Evolutionary conservation across 1,139 yeast species (phyloP).

Genomic region (Starmera stellimalicola): DNA sequence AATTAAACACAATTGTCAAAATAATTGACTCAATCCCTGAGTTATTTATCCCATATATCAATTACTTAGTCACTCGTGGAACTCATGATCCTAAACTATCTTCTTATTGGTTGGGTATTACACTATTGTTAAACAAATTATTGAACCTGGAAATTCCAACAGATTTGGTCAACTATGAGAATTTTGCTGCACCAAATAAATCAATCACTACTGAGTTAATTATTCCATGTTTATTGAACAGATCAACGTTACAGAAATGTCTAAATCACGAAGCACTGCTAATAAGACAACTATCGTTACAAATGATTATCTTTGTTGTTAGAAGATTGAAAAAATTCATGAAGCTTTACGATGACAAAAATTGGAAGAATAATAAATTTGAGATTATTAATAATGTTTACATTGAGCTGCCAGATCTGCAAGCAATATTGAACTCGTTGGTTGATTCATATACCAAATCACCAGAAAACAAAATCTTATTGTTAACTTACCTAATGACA

Average conservation of each 20-base stretch:
- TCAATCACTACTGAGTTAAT: slow-evolving; percentile 41
- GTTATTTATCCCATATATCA: slow-evolving; percentile 62
- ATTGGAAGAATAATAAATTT: slow-evolving; percentile 29
- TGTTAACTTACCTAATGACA: slow-evolving; percentile 25
- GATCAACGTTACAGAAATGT: slow-evolving; percentile 47
- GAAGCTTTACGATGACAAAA: slow-evolving; percentile 28
- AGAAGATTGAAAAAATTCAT: slow-evolving; percentile 38
- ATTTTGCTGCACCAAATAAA: slow-evolving; percentile 18
- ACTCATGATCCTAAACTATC: slow-evolving; percentile 64
- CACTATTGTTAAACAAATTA: slow-evolving; percentile 50
- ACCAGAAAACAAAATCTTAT: slow-evolving; percentile 29
- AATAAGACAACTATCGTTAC: slow-evolving; percentile 58
- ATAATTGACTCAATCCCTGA: slow-evolving; percentile 54
- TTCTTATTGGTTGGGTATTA: slow-evolving; percentile 76
- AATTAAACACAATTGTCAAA: slow-evolving; percentile 44
- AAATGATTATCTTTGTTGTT: slow-evolving; percentile 46
- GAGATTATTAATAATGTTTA: slow-evolving; percentile 29
- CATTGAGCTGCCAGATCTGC: slow-evolving; percentile 40
- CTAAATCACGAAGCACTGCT: slow-evolving; percentile 44
- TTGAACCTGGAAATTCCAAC: slow-evolving; percentile 46
- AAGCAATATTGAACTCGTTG: slow-evolving; percentile 28
- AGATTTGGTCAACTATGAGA: slow-evolving; percentile 21
- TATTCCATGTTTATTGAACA: slow-evolving; percentile 59
- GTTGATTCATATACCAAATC: slow-evolving; percentile 26
- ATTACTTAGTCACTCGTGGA: slow-evolving; percentile 47